Base-by-base conservation (phyloP, 2,329 filamentous ascomycete species). In the Calcarisporium arbuscula region DNA sequence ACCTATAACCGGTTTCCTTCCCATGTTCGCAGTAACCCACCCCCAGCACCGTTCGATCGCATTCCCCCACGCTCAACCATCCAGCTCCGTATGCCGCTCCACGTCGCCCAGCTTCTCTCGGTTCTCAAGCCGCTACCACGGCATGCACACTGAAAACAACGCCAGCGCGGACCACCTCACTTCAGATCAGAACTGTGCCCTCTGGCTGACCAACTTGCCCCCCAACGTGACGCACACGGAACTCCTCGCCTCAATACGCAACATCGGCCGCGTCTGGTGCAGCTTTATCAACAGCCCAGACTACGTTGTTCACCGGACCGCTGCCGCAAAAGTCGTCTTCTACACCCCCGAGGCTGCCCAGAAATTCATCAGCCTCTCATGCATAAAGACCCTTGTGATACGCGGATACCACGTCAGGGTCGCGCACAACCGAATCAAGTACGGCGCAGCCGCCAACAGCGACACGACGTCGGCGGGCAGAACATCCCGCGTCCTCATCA, bases 181-280 rank as follows among this genome's bases (percentile, higher is more conserved):
- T 0, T 35, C 50, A 1, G 51, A 55, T 9, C 34, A 61, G 20
- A 76, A 73, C 49, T 72, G 70, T 20, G 61, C 68, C 1, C 53
- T 77, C 2, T 77, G 70, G 64, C 43, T 77, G 18, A 70, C 65
- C 2, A 68, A 70, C 32, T 59, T 77, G 0, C 68, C 72, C 0
- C 56, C 64, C 0, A 41, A 58, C 34, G 50, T 68, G 27, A 62
- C 56, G 3, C 58, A 65, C 26, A 43, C 50, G 18, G 56, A 65
- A 43, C 65, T 77, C 2, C 62, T 77, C 2, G 38, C 45, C 2
- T 42, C 55, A 4, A 62, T 77, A 28, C 58, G 61, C 9, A 46
- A 57, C 39, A 54, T 66, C 19, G 73, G 73, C 3, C 70, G 73
- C 36, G 52, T 77, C 9, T 75, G 59, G 46, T 68, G 68, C 29